Base-by-base conservation (phyloP, 2,329 filamentous ascomycete species). In the Capronia epimyces region DNA sequence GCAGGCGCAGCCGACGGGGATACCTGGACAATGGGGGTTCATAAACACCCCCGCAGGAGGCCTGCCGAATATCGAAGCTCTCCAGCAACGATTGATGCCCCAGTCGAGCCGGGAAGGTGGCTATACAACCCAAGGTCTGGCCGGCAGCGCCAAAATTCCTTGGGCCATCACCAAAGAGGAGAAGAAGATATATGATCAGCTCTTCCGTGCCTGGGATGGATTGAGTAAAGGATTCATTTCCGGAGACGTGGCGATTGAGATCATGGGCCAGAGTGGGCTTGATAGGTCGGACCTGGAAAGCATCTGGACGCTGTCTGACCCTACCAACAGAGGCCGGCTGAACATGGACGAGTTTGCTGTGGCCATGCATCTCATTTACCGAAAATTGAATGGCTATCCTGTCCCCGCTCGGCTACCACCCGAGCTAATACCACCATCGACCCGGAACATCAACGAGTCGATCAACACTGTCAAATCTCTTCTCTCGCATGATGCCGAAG, bases 161-260 rank as follows among this genome's bases (percentile, higher is more conserved):
- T 98, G 93, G 93, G 90, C 93, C 13, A 93, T 98, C 53, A 98
- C 93, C 3, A 98, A 98, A 68, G 90, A 96, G 57, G 93, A 98
- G 70, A 98, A 98, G 76, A 91, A 87, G 55, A 86, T 94, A 57
- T 98, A 98, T 61, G 93, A 98, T 69, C 81, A 89, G 53, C 81
- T 97, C 27, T 98, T 98, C 76, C 87, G 84, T 58, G 90, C 90
- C 3, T 98, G 93, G 93, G 93, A 98, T 71, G 93, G 93, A 2
- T 81, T 98, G 57, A 81, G 83, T 57, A 96, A 94, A 69, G 93
- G 93, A 0, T 95, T 84, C 63, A 94, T 98, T 65, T 86, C 83
- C 41, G 93, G 93, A 46, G 87, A 87, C 61, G 89, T 93, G 62
- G 91, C 93, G 12, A 93, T 97, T 65, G 93, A 98, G 69, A 95